Base-by-base conservation (phyloP, 139 green algal species). In the Picochlorum costavermella region DNA sequence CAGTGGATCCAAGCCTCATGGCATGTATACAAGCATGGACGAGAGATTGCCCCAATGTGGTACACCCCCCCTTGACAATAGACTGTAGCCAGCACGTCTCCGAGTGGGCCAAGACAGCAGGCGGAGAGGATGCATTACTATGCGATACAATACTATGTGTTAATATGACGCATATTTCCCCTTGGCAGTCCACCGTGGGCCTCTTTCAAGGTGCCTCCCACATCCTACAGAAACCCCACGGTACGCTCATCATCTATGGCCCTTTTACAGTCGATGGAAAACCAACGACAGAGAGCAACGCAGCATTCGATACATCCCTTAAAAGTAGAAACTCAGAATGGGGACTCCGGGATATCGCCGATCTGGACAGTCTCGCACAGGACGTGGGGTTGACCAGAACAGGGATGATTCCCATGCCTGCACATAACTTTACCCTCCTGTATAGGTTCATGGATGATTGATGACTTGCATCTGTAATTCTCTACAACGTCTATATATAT, bases 121-220 rank as follows among this genome's bases (percentile, higher is more conserved):
- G 20, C 20, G 20, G 20, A 23, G 20, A 23, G 20, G 20, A 23
- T 23, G 20, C 66, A 3, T 62, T 31, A 10, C 56, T 23, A 1
- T 74, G 36, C 53, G 60, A 26, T 23, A 58, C 67, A 5, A 56
- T 84, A 2, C 3, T 82, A 23, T 69, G 50, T 40, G 60, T 71
- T 48, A 86, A 83, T 65, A 73, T 83, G 76, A 71, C 48, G 25
- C 81, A 88, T 71, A 88, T 88, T 56, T 66, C 50, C 0, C 79
- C 81, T 0, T 76, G 69, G 68, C 50, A 29, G 12, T 73, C 67
- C 4, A 88, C 79, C 0, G 26, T 55, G 14, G 81, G 81, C 0
- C 59, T 88, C 33, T 23, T 86, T 20, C 2, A 3, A 6, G 79
- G 79, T 11, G 79, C 80, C 1, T 76, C 57, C 20, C 25, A 43